These are phyloP conservation scores for Phytophthora constricta DNA, from an alignment of 352 stramenopile species.

Conservation along the genomic window DNA sequence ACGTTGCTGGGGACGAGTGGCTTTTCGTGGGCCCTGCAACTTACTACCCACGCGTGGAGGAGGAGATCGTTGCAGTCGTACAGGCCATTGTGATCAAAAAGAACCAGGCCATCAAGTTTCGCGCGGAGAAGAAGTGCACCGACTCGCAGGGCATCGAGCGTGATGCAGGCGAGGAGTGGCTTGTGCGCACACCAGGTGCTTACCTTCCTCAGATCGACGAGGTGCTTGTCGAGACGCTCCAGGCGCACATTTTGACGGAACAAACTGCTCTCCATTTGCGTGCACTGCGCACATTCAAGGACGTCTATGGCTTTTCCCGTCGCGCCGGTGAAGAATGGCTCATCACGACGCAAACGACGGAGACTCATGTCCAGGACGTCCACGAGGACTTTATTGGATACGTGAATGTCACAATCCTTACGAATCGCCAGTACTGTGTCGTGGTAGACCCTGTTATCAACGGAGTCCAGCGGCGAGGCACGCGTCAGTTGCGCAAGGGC, in stretches of 20 bases:
- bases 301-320: conserved; percentile 73
- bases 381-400: conserved; percentile 75
- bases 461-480: conserved; percentile 72
- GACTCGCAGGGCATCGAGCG: conserved; percentile 65
- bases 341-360: conserved; percentile 69
- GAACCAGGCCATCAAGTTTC: conserved; percentile 84
- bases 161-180: conserved; percentile 81
- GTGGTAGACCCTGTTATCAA: conserved; percentile 75
- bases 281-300: conserved; percentile 74
- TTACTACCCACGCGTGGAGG: conserved; percentile 79
- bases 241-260: conserved; percentile 71
- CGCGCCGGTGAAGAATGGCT: conserved; percentile 85
- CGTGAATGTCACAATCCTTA: conserved; percentile 69
- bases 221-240: conserved; percentile 62
- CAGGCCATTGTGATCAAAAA: conserved; percentile 76
- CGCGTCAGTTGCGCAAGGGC: conserved; percentile 73
- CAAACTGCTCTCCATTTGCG: conserved; percentile 70
- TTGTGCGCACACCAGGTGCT: conserved; percentile 71
- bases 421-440: conserved; percentile 86
- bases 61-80: conserved; percentile 65
- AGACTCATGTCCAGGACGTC: conserved; percentile 82
- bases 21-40: conserved; percentile 75
- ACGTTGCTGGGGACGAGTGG: conserved; percentile 76
- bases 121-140: conserved; percentile 81
- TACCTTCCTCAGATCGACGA: conserved; percentile 85